These are phyloP conservation scores for Cladosporium velox DNA, from an alignment of 2,329 filamentous ascomycete species.

Conservation along the genomic window DNA sequence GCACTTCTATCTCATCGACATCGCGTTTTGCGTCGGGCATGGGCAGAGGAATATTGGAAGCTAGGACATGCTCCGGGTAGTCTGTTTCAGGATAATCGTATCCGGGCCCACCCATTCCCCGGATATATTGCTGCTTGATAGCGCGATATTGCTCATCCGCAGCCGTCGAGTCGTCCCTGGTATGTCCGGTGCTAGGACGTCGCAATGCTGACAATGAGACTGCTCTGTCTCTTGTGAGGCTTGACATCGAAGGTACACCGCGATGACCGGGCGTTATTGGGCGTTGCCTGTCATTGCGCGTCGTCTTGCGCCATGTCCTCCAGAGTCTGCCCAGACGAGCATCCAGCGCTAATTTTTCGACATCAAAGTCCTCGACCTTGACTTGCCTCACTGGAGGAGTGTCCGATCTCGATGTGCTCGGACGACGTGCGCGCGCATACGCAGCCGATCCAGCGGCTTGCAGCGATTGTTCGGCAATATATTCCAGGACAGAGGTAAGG, in stretches of 20 bases:
- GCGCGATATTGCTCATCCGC: conserved; percentile 16
- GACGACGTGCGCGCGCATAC: conserved; percentile 60
- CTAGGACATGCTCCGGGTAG: conserved; percentile 43
- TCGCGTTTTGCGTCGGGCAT: conserved; percentile 64
- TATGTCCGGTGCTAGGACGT: conserved; percentile 9
- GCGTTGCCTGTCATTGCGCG: conserved; percentile 48
- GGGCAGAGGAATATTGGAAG: conserved; percentile 69
- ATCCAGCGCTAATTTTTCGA: conserved; percentile 90
- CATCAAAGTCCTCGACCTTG: conserved; percentile 78
- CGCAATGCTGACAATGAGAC: not conserved
- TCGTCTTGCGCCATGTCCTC: conserved; percentile 91
- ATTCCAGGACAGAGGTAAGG: conserved; percentile 90
- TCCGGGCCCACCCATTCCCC: conserved; percentile 24
- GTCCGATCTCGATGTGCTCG: conserved; percentile 36
- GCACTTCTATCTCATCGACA: conserved; percentile 77
- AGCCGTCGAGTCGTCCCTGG: conserved; percentile 9
- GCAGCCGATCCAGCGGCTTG: conserved; percentile 85
- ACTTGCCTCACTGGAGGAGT: not conserved
- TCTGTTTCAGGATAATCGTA: conserved; percentile 38
- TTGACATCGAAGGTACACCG: conserved; percentile 6
- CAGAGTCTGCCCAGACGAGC: conserved; percentile 85
- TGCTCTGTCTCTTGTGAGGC: conserved; percentile 10
- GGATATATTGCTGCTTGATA: conserved; percentile 17
- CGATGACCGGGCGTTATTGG: conserved; percentile 15
- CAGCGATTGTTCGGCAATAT: conserved; percentile 86